Conservation (phyloP, 371 early-diverging fungal species). For the Mortierella sp. region DNA sequence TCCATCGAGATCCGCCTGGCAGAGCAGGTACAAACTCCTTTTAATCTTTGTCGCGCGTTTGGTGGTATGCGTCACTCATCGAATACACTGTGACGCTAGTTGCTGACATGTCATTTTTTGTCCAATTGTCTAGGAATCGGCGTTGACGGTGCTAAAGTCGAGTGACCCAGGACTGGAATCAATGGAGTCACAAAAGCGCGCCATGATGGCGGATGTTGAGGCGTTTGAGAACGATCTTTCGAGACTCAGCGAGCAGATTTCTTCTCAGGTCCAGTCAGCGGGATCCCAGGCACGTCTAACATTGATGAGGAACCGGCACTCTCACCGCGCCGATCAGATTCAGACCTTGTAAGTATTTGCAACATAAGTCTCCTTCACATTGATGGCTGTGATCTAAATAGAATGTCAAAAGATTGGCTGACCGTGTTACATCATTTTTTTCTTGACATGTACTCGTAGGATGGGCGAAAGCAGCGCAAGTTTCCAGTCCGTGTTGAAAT, state of each 20-base stretch:
- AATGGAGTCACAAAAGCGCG: constrained; percentile 32
- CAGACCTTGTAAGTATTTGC: constrained; percentile 21
- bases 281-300: constrained; percentile 39
- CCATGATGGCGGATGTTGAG: constrained; percentile 43
- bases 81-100: not conserved
- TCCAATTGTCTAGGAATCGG: constrained; percentile 18
- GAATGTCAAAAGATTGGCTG: not conserved
- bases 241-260: constrained; percentile 31
- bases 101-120: not conserved
- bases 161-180: constrained; percentile 30
- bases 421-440: not conserved
- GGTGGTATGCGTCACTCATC: not conserved
- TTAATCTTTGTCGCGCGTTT: not conserved
- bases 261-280: constrained; percentile 42
- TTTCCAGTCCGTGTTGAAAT: constrained; percentile 14
- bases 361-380: not conserved
- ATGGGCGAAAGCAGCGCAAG: constrained; percentile 12
- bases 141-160: constrained; percentile 18
- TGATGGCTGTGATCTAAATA: not conserved
- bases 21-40: constrained; percentile 27
- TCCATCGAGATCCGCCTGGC: constrained; percentile 18
- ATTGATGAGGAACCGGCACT: constrained; percentile 24
- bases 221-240: constrained; percentile 48
- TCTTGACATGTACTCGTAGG: not conserved
- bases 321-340: constrained; percentile 24